Evolutionary conservation across 371 early-diverging fungal genomes (phyloP).

Genomic region (Syncephalis fuscata): DNA sequence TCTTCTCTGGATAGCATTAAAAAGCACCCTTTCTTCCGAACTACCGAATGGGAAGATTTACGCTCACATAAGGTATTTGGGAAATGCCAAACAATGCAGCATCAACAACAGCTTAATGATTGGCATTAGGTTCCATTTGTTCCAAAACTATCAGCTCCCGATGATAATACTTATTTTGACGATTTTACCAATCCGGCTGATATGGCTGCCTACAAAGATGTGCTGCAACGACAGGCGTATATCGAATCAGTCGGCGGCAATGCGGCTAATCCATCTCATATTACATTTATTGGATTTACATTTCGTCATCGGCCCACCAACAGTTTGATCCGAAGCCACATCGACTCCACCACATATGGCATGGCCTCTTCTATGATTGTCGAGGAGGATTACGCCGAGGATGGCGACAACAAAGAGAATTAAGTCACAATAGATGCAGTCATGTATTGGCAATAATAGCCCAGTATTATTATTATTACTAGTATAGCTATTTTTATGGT

Average conservation of each 20-base stretch:
- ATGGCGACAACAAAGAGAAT: no score
- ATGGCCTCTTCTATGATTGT: no score
- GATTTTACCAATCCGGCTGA: conserved; percentile 53
- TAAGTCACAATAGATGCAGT: no score
- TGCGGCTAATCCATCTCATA: conserved; percentile 8
- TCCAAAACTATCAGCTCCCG: conserved; percentile 42
- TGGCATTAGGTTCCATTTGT: conserved; percentile 59
- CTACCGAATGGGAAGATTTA: conserved; percentile 51
- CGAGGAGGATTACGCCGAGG: no score
- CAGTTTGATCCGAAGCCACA: no score
- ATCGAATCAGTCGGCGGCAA: conserved; percentile 13
- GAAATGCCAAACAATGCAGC: no score
- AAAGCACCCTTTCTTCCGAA: conserved; percentile 57
- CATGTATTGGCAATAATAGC: no score
- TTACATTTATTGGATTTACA: conserved; percentile 52
- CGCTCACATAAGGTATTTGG: conserved; percentile 17
- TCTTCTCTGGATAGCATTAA: conserved; percentile 35
- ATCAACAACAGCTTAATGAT: no score
- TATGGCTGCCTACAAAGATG: conserved; percentile 52
- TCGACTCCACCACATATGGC: no score
- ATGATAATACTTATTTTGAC: conserved; percentile 75
- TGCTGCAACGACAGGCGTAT: conserved; percentile 32
- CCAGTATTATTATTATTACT: no score
- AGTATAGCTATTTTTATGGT: no score
- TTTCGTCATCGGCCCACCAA: conserved; percentile 18